Conservation (phyloP, 2,329 filamentous ascomycete genomes). For the Aspergillus sojae region DNA sequence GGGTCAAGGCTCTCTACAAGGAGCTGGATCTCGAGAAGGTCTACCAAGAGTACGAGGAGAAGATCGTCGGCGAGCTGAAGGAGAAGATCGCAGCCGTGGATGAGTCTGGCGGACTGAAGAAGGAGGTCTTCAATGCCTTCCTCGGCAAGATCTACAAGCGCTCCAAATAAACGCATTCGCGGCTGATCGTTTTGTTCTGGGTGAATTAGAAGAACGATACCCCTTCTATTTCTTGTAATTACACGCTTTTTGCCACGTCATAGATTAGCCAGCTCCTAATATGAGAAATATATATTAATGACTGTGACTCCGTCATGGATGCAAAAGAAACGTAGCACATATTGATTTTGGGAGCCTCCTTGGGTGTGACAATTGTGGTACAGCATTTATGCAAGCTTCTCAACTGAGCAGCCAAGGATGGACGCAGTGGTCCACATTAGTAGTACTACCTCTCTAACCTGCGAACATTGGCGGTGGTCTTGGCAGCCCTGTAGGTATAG, state of each 20-base stretch:
- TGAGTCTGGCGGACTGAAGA: slow-evolving; percentile 86
- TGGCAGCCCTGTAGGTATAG: neutral
- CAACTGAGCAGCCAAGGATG: neutral
- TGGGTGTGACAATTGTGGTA: neutral
- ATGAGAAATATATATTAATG: neutral
- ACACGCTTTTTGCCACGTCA: neutral
- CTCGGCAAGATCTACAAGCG: slow-evolving; percentile 97
- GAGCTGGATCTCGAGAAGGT: slow-evolving; percentile 81
- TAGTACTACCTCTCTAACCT: neutral
- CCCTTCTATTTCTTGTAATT: slow-evolving; percentile 1
- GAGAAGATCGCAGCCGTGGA: slow-evolving; percentile 77
- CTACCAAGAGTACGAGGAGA: slow-evolving; percentile 90
- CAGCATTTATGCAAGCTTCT: neutral
- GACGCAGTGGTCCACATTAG: neutral
- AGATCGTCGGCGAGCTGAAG: slow-evolving; percentile 75
- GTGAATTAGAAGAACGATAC: slow-evolving; percentile 11
- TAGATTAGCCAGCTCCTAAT: slow-evolving; percentile 8
- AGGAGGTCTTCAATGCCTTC: slow-evolving; percentile 85
- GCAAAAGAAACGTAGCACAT: neutral
- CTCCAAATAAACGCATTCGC: slow-evolving; percentile 68
- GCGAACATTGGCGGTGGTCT: neutral
- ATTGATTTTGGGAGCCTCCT: neutral
- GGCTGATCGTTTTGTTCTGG: neutral
- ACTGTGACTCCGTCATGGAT: neutral
- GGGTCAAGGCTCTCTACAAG: slow-evolving; percentile 85